Percentiles rank a stretch among this genome's conserved stretches.
Conservation (phyloP, 2,329 filamentous ascomycete genomes). For the Fusarium haematococcum region DNA sequence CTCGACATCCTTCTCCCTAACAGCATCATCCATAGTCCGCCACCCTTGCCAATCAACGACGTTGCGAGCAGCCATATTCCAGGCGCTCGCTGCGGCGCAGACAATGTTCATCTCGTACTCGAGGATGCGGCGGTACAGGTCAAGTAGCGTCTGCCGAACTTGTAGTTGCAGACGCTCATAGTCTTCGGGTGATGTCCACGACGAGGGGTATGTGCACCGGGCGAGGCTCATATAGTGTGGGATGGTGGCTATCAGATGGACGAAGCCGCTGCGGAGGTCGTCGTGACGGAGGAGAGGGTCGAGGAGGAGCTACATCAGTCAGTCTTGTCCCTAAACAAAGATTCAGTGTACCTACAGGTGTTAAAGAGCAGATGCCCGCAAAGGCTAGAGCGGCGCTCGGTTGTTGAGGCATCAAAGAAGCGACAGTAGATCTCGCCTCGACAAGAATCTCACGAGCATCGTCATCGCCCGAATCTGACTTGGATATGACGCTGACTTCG, state of each 20-base stretch:
- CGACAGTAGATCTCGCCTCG: conserved; percentile 44
- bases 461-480: conserved; percentile 45
- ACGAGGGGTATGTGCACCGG: conserved; percentile 39
- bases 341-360: conserved; percentile 46
- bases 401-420: conserved; percentile 41
- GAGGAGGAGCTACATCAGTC: conserved; percentile 48
- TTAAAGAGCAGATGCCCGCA: conserved; percentile 52
- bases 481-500: conserved; percentile 38
- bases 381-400: conserved; percentile 49
- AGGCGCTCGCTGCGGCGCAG: conserved; percentile 52
- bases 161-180: conserved; percentile 39
- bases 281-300: conserved; percentile 50
- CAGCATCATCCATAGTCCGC: conserved; percentile 40
- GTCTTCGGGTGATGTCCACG: conserved; percentile 40
- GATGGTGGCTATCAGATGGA: conserved; percentile 49
- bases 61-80: conserved; percentile 52
- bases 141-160: conserved; percentile 39
- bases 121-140: conserved; percentile 48
- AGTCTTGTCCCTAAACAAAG: neutral
- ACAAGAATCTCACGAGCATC: conserved; percentile 46
- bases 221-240: conserved; percentile 51
- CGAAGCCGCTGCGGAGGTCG: conserved; percentile 46
- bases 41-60: conserved; percentile 52
- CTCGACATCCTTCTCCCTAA: conserved; percentile 45
- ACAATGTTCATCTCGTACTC: conserved; percentile 56